Conservation (phyloP, 345 rosid species). For the Eucalyptus pumila region DNA sequence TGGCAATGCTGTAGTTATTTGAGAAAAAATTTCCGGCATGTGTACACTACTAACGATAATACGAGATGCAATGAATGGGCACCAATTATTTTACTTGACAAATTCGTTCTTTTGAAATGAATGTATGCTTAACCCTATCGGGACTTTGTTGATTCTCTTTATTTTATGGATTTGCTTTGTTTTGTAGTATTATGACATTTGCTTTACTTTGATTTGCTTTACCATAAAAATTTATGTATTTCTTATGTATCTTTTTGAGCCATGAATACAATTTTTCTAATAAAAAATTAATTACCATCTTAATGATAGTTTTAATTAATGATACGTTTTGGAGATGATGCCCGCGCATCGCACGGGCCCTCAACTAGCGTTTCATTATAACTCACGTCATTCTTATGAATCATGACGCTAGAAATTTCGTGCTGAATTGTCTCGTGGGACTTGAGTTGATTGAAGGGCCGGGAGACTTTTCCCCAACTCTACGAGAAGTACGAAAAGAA, state of each 20-base stretch:
- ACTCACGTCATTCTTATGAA: background rate
- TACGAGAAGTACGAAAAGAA: background rate
- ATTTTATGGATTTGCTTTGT: no score
- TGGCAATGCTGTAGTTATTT: no score
- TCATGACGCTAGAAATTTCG: background rate
- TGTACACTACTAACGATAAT: fast-evolving
- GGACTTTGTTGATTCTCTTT: no score
- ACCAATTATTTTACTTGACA: no score
- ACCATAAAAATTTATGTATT: no score
- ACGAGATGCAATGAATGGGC: no score
- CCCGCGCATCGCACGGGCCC: background rate
- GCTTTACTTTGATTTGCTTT: no score
- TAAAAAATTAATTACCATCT: background rate
- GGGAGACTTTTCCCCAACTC: background rate
- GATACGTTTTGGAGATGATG: background rate
- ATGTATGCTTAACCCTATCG: no score
- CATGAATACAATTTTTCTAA: no score
- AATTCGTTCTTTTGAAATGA: no score
- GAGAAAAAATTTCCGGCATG: fast-evolving
- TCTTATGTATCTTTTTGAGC: no score
- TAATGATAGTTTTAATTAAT: background rate
- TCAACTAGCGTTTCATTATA: background rate
- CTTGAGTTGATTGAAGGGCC: background rate
- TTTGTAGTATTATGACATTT: no score
- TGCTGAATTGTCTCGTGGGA: background rate